Evolutionary conservation across 1,284 basidiomycete genomes (phyloP).

Genomic region (Phellinidium pouzarii): DNA sequence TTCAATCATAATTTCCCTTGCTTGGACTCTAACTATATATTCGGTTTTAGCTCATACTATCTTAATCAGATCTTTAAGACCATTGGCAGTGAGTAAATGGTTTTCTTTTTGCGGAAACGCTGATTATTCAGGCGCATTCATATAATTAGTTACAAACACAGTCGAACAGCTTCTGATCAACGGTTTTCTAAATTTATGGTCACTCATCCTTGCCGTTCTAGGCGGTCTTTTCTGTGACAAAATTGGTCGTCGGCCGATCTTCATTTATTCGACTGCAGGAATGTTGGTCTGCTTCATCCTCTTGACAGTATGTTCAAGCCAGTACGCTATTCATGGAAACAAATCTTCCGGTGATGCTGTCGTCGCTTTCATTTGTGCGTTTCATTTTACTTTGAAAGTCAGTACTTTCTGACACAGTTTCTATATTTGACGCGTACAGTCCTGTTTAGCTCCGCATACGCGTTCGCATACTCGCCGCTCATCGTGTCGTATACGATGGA

Average conservation of each 20-base stretch:
- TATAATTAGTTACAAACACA: constrained; percentile 11
- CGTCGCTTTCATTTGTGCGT: constrained; percentile 33
- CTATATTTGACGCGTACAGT: not conserved
- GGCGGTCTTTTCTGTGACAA: constrained; percentile 45
- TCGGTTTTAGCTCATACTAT: constrained; percentile 28
- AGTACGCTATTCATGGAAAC: constrained; percentile 20
- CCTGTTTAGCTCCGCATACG: constrained; percentile 22
- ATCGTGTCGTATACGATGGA: constrained; percentile 31
- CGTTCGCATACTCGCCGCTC: constrained; percentile 23
- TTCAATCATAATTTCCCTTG: not conserved
- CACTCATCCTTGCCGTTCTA: constrained; percentile 41
- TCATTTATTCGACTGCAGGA: constrained; percentile 43
- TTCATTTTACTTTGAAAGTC: not conserved
- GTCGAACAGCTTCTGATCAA: constrained; percentile 30
- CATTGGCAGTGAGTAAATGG: constrained; percentile 34
- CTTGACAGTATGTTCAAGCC: constrained; percentile 17
- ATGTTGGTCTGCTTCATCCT: constrained; percentile 29
- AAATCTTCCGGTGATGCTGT: constrained; percentile 23
- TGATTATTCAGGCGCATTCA: not conserved
- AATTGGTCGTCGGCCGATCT: constrained; percentile 46
- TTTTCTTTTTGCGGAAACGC: not conserved
- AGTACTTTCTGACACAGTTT: not conserved
- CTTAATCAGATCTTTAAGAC: constrained; percentile 46
- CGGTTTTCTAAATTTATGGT: constrained; percentile 48
- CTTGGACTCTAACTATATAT: not conserved